These are phyloP conservation scores for Yamadazyma friedrichii DNA, from an alignment of 1,139 yeast species.

Conservation along the genomic window DNA sequence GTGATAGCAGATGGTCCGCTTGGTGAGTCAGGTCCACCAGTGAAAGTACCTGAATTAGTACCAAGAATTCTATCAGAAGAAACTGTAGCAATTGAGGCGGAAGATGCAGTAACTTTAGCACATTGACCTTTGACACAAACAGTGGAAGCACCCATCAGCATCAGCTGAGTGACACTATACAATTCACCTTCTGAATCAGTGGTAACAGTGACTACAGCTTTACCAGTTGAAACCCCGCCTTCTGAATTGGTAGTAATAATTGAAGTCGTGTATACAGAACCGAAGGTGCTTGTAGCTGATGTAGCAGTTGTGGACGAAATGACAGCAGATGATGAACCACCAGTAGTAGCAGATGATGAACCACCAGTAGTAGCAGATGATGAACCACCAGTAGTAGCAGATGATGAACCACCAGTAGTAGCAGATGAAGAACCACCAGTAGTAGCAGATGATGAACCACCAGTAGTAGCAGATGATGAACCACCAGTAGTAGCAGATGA, in stretches of 20 bases:
- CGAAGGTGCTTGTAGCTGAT: too few species aligned
- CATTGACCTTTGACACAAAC: conserved; percentile 6
- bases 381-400: too few species aligned
- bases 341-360: too few species aligned
- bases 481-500: too few species aligned
- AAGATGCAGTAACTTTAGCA: conserved; percentile 13
- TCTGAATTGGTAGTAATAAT: conserved; percentile 9
- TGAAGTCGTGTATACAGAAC: too few species aligned
- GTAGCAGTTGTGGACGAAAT: background rate
- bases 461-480: too few species aligned
- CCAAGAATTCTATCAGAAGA: background rate
- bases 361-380: too few species aligned
- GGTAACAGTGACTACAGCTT: conserved; percentile 11
- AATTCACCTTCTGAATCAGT: conserved; percentile 12
- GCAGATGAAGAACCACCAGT: too few species aligned
- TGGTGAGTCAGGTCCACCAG: too few species aligned
- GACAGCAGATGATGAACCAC: conserved; percentile 1
- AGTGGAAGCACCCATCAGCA: conserved; percentile 2
- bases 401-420: too few species aligned
- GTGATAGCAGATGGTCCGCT: too few species aligned
- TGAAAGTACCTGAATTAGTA: background rate
- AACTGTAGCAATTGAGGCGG: conserved; percentile 1
- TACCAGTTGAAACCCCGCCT: conserved; percentile 6
- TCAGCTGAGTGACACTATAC: background rate
- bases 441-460: too few species aligned